phyloP scores from a whole-genome alignment of 2,329 filamentous ascomycete species.

The Ascochyta lentis region DNA sequence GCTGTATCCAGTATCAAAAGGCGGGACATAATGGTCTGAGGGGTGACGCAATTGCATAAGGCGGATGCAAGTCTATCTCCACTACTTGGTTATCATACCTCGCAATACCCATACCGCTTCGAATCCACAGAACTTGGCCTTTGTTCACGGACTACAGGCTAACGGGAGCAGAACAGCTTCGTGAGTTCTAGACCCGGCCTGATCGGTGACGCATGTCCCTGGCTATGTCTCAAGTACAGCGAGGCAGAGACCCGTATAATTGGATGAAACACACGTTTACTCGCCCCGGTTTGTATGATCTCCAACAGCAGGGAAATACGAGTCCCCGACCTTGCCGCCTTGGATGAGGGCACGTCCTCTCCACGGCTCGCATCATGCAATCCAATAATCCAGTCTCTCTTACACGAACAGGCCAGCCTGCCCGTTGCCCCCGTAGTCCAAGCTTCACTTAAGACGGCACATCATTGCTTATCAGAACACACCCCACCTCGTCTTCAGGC shows the following conservation, averaged over 20 bases:
- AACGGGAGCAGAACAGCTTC: neutral
- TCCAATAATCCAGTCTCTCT: no score
- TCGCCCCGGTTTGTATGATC: neutral
- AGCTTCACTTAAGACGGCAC: constrained; percentile 1
- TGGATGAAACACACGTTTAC: constrained; percentile 5
- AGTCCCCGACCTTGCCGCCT: no score
- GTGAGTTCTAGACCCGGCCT: neutral
- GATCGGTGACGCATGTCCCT: constrained; percentile 2
- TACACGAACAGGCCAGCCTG: no score
- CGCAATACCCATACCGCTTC: constrained; percentile 15
- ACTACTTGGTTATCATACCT: constrained; percentile 9
- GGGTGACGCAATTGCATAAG: constrained; percentile 14
- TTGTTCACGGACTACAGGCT: neutral
- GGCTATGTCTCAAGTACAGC: constrained; percentile 6
- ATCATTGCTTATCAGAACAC: constrained; percentile 1
- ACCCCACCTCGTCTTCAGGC: neutral
- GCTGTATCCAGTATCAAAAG: constrained; percentile 9
- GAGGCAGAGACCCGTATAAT: constrained; percentile 1
- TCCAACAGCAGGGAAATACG: no score
- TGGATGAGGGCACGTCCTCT: no score
- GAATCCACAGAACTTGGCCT: neutral
- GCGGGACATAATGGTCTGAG: constrained; percentile 5
- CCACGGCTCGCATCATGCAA: no score
- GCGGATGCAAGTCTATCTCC: constrained; percentile 13
- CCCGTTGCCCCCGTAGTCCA: neutral